Evolutionary conservation across 176 grass and related monocot species (phyloP).

Genomic region (Typha latifolia): DNA sequence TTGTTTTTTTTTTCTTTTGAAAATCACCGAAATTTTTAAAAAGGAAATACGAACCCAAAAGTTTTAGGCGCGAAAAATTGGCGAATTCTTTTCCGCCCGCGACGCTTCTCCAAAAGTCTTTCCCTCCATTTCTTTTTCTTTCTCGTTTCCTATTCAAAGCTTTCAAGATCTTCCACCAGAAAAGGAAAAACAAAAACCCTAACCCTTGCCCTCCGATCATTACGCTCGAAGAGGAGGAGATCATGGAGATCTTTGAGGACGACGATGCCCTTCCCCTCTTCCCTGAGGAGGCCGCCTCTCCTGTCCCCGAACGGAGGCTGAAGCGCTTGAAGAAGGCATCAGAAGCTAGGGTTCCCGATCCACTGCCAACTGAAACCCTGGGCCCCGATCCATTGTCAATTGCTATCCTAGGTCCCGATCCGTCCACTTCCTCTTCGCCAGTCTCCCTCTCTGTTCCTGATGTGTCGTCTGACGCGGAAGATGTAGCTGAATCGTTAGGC

Average conservation of each 20-base stretch:
- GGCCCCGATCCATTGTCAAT: too few relatives aligned
- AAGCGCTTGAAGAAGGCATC: conserved; percentile 54
- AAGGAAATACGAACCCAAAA: too few relatives aligned
- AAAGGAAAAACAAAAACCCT: not conserved
- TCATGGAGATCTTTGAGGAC: conserved; percentile 48
- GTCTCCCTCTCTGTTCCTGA: not conserved
- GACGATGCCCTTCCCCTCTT: conserved; percentile 21
- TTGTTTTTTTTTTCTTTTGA: too few relatives aligned
- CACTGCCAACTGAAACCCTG: too few relatives aligned
- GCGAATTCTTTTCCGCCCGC: not conserved
- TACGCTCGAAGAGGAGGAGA: not conserved
- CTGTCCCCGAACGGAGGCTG: conserved; percentile 24
- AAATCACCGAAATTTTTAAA: too few relatives aligned
- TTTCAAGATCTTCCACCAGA: not conserved
- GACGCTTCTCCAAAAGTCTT: not conserved
- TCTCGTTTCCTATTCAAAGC: not conserved
- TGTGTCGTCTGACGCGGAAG: not conserved
- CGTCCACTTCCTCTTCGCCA: not conserved
- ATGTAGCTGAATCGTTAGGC: not conserved
- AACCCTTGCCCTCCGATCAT: not conserved
- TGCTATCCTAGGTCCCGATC: not conserved
- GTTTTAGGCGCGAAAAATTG: too few relatives aligned
- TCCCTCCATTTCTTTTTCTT: not conserved
- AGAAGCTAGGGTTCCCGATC: conserved; percentile 8
- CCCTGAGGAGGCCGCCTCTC: not conserved